phyloP scores from a whole-genome alignment of 2,329 filamentous ascomycete genomes.

The Phaeosphaeria sp. region DNA sequence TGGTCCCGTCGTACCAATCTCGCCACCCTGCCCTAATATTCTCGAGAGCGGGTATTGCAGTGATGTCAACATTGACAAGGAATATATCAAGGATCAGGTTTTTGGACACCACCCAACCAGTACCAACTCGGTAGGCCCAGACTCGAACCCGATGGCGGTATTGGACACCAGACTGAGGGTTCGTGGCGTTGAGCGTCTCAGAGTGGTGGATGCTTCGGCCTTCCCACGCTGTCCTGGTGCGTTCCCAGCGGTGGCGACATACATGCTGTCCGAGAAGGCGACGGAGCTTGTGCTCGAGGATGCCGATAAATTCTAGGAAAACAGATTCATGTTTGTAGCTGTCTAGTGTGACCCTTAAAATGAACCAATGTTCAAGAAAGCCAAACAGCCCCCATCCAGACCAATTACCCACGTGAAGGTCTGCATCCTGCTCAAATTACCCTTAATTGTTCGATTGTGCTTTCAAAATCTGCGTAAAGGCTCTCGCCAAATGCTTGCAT shows the following conservation, averaged over 20 bases:
- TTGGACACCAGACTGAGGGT: slow-evolving; percentile 44
- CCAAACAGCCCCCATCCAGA: too few relatives aligned
- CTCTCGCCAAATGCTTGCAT: neutral
- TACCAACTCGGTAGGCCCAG: slow-evolving; percentile 29
- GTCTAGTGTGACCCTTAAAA: neutral
- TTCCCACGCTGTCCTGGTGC: slow-evolving; percentile 53
- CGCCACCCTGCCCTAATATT: slow-evolving; percentile 50
- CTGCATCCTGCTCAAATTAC: neutral
- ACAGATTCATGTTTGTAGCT: neutral
- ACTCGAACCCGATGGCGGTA: slow-evolving; percentile 39
- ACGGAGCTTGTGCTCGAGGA: slow-evolving; percentile 28
- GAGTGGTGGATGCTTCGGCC: slow-evolving; percentile 50
- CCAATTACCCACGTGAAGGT: neutral
- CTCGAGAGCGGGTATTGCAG: slow-evolving; percentile 25
- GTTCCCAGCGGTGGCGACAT: slow-evolving; percentile 59
- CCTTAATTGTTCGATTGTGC: neutral
- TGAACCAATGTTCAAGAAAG: too few relatives aligned
- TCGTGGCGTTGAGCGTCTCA: slow-evolving; percentile 57
- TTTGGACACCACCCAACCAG: slow-evolving; percentile 30
- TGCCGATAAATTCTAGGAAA: slow-evolving; percentile 3
- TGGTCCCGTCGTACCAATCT: slow-evolving; percentile 36
- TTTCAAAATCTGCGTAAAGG: neutral
- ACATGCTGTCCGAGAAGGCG: slow-evolving; percentile 37
- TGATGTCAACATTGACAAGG: slow-evolving; percentile 17
- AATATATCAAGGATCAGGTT: slow-evolving; percentile 26